Evolutionary conservation across 257 asterid genomes (phyloP), one percentile per base, ranked within the genome.

Genomic region (Penstemon davidsonii): DNA sequence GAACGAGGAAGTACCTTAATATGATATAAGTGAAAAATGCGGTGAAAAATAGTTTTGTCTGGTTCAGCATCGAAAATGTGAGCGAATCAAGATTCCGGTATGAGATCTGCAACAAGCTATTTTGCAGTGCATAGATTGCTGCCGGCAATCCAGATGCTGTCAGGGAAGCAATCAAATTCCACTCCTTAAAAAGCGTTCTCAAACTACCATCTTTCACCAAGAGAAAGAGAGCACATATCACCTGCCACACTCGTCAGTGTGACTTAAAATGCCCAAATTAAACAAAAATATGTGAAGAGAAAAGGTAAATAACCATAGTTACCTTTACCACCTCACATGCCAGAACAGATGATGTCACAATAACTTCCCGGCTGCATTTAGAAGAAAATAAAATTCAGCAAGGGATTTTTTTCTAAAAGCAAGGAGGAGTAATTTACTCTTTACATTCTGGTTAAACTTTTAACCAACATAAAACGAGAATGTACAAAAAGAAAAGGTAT

Each of bases 101-200:
- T 3, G 99, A 79, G 65, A 91, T 91, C 86, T 91, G 99, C 80
- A 94, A 79, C 88, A 94, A 84, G 86, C 96, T 94, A 74, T 90
- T 94, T 74, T 94, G 99, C 47, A 94, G 85, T 39, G 99, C 97
- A 70, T 94, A 94, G 65, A 88, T 94, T 67, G 96, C 96, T 50
- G 99, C 97, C 39, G 97, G 99, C 47, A 94, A 82, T 55, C 96
- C 97, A 58, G 99, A 94, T 76, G 96, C 99, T 60, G 96, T 91
- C 82, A 91, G 77, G 54, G 95, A 88, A 72, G 88, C 91, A 69
- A 87, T 57, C 78, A 94, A 80, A 64, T 89, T 94, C 99, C 99
- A 94, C 40, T 87, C 83, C 77, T 79, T 84, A 71, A 72, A 82
- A 46, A 84, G 56, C 78, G 81, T 91, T 79, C 73, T 84, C 79